These are phyloP conservation scores for Phlegmacium glaucopus DNA, from an alignment of 768 basidiomycete genomes.

Conservation along the genomic window DNA sequence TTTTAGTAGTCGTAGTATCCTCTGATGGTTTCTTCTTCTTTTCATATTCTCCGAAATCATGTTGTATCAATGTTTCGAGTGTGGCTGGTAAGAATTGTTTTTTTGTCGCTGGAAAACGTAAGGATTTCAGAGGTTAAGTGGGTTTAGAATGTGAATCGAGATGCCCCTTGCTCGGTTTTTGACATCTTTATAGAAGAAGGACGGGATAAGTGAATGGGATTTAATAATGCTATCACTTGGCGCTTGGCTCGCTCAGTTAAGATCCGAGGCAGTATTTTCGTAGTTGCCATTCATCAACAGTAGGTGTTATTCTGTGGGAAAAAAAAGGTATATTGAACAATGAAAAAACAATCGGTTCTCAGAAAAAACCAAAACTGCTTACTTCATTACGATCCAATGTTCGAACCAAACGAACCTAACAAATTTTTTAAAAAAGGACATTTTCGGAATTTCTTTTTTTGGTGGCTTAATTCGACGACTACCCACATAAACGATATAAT, in stretches of 20 bases:
- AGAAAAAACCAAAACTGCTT: too few species aligned
- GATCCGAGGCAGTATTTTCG: conserved; percentile 38
- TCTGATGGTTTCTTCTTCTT: conserved; percentile 26
- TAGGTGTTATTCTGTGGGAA: conserved; percentile 16
- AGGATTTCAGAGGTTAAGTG: neutral
- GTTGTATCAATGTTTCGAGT: conserved; percentile 31
- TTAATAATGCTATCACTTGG: conserved; percentile 35
- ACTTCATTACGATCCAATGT: conserved; percentile 19
- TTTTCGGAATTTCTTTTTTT: too few species aligned
- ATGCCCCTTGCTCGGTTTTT: conserved; percentile 26
- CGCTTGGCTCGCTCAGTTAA: conserved; percentile 43
- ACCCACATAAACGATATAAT: conserved; percentile 42
- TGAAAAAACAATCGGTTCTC: too few species aligned
- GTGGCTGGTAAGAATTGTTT: conserved; percentile 31
- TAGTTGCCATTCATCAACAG: conserved; percentile 30
- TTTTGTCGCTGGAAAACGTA: conserved; percentile 24
- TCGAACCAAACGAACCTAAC: conserved; percentile 33
- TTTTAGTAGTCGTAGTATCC: conserved; percentile 17
- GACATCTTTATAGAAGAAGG: conserved; percentile 23
- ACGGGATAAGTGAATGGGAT: neutral
- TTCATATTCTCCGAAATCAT: conserved; percentile 33
- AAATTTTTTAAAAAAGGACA: too few species aligned
- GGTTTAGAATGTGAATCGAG: neutral
- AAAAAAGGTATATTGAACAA: neutral
- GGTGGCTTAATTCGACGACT: too few species aligned